A percentile compares a stretch with the other conserved stretches of the same genome.
These are phyloP conservation scores for Mucor piriformis DNA, from an alignment of 371 early-diverging fungal species.

Conservation along the genomic window DNA sequence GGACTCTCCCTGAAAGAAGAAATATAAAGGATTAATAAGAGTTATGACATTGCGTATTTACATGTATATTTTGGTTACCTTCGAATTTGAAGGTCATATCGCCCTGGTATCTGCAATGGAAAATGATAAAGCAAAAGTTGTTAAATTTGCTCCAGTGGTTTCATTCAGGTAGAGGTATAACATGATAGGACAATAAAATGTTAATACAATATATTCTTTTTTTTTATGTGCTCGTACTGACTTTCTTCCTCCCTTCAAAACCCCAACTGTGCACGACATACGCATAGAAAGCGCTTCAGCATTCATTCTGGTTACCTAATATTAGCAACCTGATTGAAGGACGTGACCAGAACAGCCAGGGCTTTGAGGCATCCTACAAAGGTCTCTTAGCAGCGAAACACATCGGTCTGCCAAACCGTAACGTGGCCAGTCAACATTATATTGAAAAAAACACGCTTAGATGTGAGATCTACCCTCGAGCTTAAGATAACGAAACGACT, in stretches of 20 bases:
- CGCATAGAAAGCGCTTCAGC: not conserved
- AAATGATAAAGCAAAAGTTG: not conserved
- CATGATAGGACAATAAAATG: too few relatives aligned
- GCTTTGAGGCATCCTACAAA: not conserved
- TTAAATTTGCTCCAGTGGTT: not conserved
- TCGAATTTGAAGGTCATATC: not conserved
- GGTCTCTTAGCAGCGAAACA: not conserved
- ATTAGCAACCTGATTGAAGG: conserved; percentile 13
- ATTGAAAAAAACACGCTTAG: not conserved
- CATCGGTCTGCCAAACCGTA: not conserved
- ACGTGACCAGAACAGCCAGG: not conserved
- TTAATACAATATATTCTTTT: not conserved
- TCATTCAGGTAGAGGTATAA: not conserved
- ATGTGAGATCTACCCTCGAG: not conserved
- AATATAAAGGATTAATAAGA: conserved; percentile 5
- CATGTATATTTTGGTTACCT: not conserved
- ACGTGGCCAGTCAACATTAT: not conserved
- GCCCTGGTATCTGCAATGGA: not conserved
- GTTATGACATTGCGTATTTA: not conserved
- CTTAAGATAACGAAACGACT: not conserved
- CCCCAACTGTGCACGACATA: not conserved
- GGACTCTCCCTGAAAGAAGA: conserved; percentile 1
- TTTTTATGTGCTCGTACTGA: not conserved
- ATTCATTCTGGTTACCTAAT: not conserved
- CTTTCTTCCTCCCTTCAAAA: not conserved